phyloP scores from a whole-genome alignment of 345 rosid genomes.

The Cardamine occulta region DNA sequence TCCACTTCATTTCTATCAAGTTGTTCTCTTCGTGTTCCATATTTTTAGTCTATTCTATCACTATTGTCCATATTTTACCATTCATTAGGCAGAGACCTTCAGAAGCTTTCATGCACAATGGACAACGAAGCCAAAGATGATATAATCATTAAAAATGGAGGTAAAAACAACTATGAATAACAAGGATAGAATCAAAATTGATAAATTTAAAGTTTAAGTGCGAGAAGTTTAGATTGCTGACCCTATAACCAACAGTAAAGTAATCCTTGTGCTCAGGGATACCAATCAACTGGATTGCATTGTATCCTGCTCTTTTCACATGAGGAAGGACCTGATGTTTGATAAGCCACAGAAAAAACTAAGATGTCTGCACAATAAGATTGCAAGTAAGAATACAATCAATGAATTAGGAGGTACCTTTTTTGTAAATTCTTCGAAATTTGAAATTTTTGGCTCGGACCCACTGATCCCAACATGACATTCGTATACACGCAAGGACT shows the following conservation, averaged over 20 bases:
- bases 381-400: conserved; percentile 2
- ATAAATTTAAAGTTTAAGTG: not conserved
- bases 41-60: not conserved
- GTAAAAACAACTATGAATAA: conserved; percentile 9
- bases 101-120: conserved; percentile 24
- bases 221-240: conserved; percentile 48
- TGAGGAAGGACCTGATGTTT: conserved; percentile 84
- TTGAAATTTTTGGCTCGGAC: conserved; percentile 75
- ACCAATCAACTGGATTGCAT: conserved; percentile 92
- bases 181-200: conserved; percentile 9
- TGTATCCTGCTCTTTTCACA: conserved; percentile 86
- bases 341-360: conserved; percentile 21
- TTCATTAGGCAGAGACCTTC: conserved; percentile 16
- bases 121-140: conserved; percentile 17
- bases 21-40: conserved; percentile 4
- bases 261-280: conserved; percentile 95
- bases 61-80: not conserved
- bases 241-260: conserved; percentile 90
- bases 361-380: conserved; percentile 21
- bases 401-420: conserved; percentile 52
- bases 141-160: conserved; percentile 5
- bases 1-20: conserved; percentile 2
- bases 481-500: conserved; percentile 89
- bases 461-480: conserved; percentile 98
- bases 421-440: conserved; percentile 74